phyloP scores from a whole-genome alignment of 2,329 filamentous ascomycete genomes.

The Aspergillus chevalieri region DNA sequence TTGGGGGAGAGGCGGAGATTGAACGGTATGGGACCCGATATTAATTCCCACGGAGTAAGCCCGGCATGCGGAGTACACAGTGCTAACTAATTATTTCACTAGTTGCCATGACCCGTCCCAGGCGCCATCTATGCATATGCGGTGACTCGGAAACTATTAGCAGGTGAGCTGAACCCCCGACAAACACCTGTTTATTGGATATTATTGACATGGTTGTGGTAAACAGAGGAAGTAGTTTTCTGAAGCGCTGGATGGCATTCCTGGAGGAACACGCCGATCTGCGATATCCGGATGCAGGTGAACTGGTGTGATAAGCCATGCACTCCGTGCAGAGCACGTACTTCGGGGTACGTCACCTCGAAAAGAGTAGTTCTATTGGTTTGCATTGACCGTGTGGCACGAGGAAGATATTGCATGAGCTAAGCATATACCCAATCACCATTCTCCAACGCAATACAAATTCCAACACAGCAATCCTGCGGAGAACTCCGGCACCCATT shows the following conservation, averaged over 20 bases:
- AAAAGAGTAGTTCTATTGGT: too few species aligned
- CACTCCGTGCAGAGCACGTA: background rate
- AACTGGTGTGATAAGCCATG: constrained; percentile 22
- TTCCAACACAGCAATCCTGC: too few species aligned
- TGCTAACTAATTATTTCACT: constrained; percentile 19
- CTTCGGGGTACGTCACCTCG: too few species aligned
- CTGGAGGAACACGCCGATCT: constrained; percentile 86
- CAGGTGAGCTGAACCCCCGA: constrained; percentile 54
- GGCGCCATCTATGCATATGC: constrained; percentile 80
- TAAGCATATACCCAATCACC: too few species aligned
- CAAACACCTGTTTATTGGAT: background rate
- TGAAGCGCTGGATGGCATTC: constrained; percentile 86
- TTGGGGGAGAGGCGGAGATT: constrained; percentile 83
- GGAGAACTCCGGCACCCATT: too few species aligned
- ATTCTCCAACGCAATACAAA: too few species aligned
- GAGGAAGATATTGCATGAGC: too few species aligned
- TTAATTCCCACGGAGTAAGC: background rate
- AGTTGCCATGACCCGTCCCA: constrained; percentile 97
- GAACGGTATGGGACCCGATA: constrained; percentile 64
- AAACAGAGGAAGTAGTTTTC: constrained; percentile 70
- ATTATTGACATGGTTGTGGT: constrained; percentile 3
- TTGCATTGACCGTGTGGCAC: too few species aligned
- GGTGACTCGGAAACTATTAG: constrained; percentile 92
- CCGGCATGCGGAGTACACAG: background rate
- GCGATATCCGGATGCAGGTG: constrained; percentile 66